phyloP scores from a whole-genome alignment of 176 grass and related monocot genomes.

The Oryza glumipatula region DNA sequence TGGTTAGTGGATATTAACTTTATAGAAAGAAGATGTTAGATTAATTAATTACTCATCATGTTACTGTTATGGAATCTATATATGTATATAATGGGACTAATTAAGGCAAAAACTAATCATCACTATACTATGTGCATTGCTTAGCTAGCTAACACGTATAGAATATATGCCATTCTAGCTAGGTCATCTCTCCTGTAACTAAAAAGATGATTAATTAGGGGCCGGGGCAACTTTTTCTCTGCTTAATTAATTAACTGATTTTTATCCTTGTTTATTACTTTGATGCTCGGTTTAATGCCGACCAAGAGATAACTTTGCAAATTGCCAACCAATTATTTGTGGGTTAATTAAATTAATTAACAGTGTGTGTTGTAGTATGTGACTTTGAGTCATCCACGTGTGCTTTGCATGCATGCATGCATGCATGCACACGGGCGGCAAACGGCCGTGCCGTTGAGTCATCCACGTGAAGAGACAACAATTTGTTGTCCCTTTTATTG shows the following conservation, averaged over 20 bases:
- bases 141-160: conserved; percentile 34
- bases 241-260: neutral
- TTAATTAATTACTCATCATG: neutral
- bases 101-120: neutral
- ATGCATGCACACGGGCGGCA: conserved; percentile 7
- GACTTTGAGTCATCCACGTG: neutral
- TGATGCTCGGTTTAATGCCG: conserved; percentile 36
- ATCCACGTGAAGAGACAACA: conserved; percentile 6
- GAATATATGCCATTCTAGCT: conserved; percentile 10
- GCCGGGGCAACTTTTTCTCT: neutral
- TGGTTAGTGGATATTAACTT: too few relatives aligned
- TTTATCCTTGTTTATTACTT: conserved; percentile 24
- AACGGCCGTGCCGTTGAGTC: conserved; percentile 13
- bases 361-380: neutral
- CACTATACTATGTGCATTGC: neutral
- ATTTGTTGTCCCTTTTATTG: neutral
- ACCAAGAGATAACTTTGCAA: conserved; percentile 27
- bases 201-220: conserved; percentile 28
- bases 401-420: conserved; percentile 27
- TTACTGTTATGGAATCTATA: conserved; percentile 44
- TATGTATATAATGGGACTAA: neutral
- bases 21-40: neutral
- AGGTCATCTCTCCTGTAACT: neutral
- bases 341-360: conserved; percentile 20
- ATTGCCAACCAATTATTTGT: conserved; percentile 23